Evolutionary conservation across 2,329 filamentous ascomycete species (phyloP), one percentile per base, ranked within the genome.

Genomic region (Monosporascus sp.): DNA sequence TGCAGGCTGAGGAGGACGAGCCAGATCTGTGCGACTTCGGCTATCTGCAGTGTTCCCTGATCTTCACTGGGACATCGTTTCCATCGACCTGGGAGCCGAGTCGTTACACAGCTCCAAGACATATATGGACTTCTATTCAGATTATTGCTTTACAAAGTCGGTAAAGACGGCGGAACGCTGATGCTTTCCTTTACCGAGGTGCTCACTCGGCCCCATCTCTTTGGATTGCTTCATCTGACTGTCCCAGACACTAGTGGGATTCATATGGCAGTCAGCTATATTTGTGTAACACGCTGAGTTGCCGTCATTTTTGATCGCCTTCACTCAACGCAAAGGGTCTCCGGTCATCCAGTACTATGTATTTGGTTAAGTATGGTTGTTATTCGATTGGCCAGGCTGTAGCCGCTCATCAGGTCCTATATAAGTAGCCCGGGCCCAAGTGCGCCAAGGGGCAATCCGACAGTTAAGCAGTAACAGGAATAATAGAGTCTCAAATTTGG

Each of bases 31-130:
- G 59, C 53, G 31, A 64, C 65, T 53, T 65, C 65, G 65, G 65
- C 58, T 67, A 65, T 66, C 65, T 65, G 63, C 64, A 65, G 63
- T 65, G 57, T 52, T 53, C 59, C 62, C 58, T 65, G 63, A 64
- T 64, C 62, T 63, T 59, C 56, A 59, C 57, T 63, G 52, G 60
- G 59, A 60, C 58, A 62, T 59, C 54, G 60, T 59, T 65, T 57
- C 63, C 64, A 59, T 62, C 50, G 55, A 56, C 57, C 60, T 65
- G 62, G 63, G 54, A 61, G 59, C 56, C 60, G 55, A 58, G 52
- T 48, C 43, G 60, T 65, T 51, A 51, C 49, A 64, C 61, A 56
- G 54, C 6, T 2, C 43, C 43, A 46, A 58, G 59, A 59, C 57
- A 59, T 52, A 54, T 60, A 57, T 62, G 59, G 60, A 57, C 53